phyloP scores from a whole-genome alignment of 1,139 yeast species.

The Entelexis paramagnoliae region DNA sequence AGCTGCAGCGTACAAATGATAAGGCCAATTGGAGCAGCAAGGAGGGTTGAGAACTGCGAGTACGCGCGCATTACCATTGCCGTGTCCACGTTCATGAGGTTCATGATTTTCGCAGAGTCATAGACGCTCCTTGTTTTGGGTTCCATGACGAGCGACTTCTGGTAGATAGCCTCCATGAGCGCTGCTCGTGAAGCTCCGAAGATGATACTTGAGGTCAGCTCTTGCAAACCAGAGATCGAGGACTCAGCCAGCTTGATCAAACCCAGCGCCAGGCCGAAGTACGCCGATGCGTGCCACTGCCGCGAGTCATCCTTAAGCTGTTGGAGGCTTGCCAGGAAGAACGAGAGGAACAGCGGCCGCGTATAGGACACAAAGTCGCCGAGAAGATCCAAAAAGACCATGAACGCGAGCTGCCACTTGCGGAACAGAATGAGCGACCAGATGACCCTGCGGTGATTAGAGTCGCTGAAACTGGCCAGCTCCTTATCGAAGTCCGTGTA shows the following conservation, averaged over 20 bases:
- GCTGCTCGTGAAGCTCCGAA: constrained; percentile 13
- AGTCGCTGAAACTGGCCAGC: background rate
- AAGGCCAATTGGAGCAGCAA: constrained; percentile 56
- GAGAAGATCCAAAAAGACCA: constrained; percentile 1
- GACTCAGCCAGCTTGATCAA: constrained; percentile 8
- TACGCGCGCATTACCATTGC: constrained; percentile 58
- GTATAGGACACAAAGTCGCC: constrained; percentile 3
- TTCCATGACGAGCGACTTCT: constrained; percentile 66
- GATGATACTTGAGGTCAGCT: constrained; percentile 13
- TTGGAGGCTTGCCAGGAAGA: constrained; percentile 7
- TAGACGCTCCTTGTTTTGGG: constrained; percentile 67
- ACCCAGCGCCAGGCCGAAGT: constrained; percentile 11
- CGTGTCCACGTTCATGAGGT: constrained; percentile 76
- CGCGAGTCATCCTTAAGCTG: background rate
- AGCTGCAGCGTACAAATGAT: constrained; percentile 53
- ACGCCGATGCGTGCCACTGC: constrained; percentile 6
- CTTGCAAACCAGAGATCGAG: constrained; percentile 9
- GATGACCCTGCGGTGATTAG: background rate
- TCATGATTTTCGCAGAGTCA: constrained; percentile 72
- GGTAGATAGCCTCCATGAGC: constrained; percentile 38
- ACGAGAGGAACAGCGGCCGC: constrained; percentile 1
- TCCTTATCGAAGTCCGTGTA: background rate
- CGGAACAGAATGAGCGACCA: background rate
- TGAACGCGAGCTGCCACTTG: background rate
- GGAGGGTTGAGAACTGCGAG: constrained; percentile 53